phyloP scores from a whole-genome alignment of 2,329 filamentous ascomycete species.

The Aulographum hederae region DNA sequence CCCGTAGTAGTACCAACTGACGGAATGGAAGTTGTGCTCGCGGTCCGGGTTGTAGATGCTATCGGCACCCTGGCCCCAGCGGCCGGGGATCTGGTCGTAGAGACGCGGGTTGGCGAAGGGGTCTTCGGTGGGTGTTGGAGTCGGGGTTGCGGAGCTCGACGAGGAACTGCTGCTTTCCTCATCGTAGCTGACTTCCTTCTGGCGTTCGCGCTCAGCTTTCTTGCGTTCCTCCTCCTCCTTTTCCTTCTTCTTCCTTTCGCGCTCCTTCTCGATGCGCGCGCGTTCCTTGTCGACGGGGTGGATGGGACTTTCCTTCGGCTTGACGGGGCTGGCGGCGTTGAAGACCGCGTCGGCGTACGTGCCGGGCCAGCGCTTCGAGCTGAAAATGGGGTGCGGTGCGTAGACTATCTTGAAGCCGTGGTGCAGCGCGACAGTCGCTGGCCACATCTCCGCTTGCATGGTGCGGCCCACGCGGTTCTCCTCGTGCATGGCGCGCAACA shows the following conservation, averaged over 20 bases:
- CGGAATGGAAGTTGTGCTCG: constrained; percentile 74
- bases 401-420: constrained; percentile 89
- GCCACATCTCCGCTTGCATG: constrained; percentile 96
- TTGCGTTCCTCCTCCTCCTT: too few species aligned
- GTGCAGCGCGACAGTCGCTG: constrained; percentile 68
- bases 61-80: constrained; percentile 24
- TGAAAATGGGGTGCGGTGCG: constrained; percentile 73
- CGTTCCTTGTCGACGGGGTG: not conserved
- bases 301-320: too few species aligned
- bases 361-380: constrained; percentile 72
- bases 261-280: constrained; percentile 46
- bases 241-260: too few species aligned
- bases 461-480: constrained; percentile 78
- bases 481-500: constrained; percentile 75
- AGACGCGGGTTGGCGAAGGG: too few species aligned
- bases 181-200: too few species aligned
- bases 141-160: too few species aligned
- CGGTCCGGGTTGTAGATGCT: constrained; percentile 38
- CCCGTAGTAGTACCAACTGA: constrained; percentile 85
- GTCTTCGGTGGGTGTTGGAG: too few species aligned
- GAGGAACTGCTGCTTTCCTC: too few species aligned
- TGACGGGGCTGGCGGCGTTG: constrained; percentile 44
- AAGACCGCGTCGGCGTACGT: constrained; percentile 60
- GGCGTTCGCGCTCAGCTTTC: constrained; percentile 57
- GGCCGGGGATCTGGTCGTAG: constrained; percentile 39